A percentile compares a stretch with the other conserved stretches of the same genome.
Conservation (phyloP, 2,329 filamentous ascomycete species). For the Cladophialophora bantiana region DNA sequence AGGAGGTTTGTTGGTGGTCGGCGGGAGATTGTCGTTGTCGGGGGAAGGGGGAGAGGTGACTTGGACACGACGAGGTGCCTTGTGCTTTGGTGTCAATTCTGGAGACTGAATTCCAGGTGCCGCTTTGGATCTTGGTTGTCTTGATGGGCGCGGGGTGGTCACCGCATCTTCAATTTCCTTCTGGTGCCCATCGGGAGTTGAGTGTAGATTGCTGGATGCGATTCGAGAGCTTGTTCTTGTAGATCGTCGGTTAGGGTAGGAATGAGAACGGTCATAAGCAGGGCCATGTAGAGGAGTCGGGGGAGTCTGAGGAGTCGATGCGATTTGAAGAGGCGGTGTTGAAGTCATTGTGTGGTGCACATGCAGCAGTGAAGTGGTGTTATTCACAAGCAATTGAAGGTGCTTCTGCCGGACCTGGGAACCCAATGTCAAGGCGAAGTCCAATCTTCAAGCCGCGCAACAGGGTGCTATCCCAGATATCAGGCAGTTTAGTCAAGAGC, state of each 20-base stretch:
- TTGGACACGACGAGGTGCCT: constrained; percentile 34
- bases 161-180: constrained; percentile 12
- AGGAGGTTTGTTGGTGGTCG: constrained; percentile 21
- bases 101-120: constrained; percentile 32
- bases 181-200: constrained; percentile 30
- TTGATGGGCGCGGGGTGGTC: constrained; percentile 32
- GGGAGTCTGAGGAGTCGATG: constrained; percentile 45
- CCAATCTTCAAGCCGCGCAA: neutral
- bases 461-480: neutral
- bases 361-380: constrained; percentile 21
- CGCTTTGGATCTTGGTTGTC: constrained; percentile 14
- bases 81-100: constrained; percentile 37
- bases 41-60: constrained; percentile 37
- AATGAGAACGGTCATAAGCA: constrained; percentile 47
- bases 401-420: constrained; percentile 7
- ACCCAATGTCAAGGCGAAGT: neutral
- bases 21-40: constrained; percentile 35
- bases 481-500: neutral
- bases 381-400: constrained; percentile 5
- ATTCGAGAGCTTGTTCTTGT: constrained; percentile 30
- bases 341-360: constrained; percentile 48
- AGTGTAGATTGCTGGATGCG: constrained; percentile 22
- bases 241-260: constrained; percentile 17
- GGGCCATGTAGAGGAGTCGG: constrained; percentile 55
- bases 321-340: constrained; percentile 51